Percentiles rank a stretch among this genome's conserved stretches.
Conservation (phyloP, 306 rosid species). For the Senna tora region DNA sequence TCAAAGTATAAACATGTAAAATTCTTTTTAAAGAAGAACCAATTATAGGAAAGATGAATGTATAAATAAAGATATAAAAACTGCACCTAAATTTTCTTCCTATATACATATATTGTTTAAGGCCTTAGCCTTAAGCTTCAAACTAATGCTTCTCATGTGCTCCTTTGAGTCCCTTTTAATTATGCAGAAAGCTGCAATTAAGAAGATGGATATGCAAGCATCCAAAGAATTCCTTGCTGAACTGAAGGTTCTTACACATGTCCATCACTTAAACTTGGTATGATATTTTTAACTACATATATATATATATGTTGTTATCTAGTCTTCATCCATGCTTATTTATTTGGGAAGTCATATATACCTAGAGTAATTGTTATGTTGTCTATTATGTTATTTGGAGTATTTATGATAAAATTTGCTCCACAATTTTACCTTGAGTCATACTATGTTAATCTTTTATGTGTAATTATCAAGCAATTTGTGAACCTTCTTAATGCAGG, state of each 20-base stretch:
- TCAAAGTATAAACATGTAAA: no score
- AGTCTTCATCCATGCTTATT: background rate
- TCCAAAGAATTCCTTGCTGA: conserved; percentile 77
- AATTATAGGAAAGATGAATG: no score
- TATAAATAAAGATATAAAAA: no score
- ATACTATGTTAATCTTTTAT: no score
- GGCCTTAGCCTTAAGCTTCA: conserved; percentile 15
- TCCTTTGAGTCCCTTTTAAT: background rate
- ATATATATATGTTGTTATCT: background rate
- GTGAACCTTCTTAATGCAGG: no score
- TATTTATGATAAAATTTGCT: no score
- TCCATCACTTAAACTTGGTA: conserved; percentile 88
- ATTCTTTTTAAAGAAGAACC: no score
- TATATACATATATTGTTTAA: no score
- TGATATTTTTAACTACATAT: conserved; percentile 6
- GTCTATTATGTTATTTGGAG: no score
- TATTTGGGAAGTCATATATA: background rate
- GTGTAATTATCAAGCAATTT: no score
- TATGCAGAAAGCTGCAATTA: conserved; percentile 70
- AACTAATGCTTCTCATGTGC: background rate
- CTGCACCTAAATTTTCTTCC: no score
- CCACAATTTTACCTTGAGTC: no score
- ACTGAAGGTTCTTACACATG: conserved; percentile 70
- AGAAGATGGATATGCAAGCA: conserved; percentile 87
- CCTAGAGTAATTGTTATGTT: background rate